Evolutionary conservation across 108 stramenopile genomes (phyloP), one percentile per base, ranked within the genome.

Genomic region (Pseudonitzschia delicatissima): DNA sequence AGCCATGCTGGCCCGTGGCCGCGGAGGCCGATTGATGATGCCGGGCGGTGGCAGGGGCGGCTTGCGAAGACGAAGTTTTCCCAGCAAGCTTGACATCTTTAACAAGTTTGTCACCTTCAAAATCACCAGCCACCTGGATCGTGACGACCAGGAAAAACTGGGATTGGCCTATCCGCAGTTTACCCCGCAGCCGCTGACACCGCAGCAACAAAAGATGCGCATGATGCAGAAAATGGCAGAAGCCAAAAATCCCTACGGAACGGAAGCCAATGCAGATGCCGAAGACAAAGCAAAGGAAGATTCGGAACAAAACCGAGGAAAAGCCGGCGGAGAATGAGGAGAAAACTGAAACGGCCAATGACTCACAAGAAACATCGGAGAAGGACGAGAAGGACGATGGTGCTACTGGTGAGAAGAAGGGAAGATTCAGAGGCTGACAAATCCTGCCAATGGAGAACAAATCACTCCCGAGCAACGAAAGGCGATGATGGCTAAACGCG

Each of bases 161-260:
- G 62, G 53, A n/a, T 18, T 52, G 33, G 70, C 70, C 7, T 71
- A 53, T 45, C 70, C 70, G 4, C 36, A 59, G 20, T 71, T 64
- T 32, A 49, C 47, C 8, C 45, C 57, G 28, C 17, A 26, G 15
- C 40, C 42, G 18, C 45, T 47, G 44, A 57, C 57, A 13, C 59
- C 58, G 34, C 33, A 69, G 11, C 68, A 69, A 57, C 67, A 68
- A 68, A 15, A 29, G 28, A 23, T 42, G 44, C 53, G 23, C n/a
- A 23, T 45, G 28, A 45, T 44, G 32, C 21, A 58, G 32, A 44
- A 55, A 33, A 25, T 42, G 40, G 15, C 5, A 29, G 37, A 35
- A 20, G 37, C 15, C 32, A 35, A 15, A 3, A 35, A 61, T 28
- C 18, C 4, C 17, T 13, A 61, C 28, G 37, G 17, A 17, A 35